Conservation (phyloP, 306 rosid genomes). For the Vigna reflexopilosa region DNA sequence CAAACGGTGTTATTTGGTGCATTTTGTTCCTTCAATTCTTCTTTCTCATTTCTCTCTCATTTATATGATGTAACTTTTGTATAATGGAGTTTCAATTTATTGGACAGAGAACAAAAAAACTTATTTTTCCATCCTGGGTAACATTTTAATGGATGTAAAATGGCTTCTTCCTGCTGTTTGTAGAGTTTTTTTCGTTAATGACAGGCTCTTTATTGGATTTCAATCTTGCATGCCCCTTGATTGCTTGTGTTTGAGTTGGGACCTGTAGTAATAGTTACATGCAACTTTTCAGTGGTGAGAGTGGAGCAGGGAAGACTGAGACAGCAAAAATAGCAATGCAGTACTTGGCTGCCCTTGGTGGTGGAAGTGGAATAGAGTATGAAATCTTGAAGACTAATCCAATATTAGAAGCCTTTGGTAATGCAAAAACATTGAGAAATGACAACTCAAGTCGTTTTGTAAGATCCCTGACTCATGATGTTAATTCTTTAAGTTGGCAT, state of each 20-base stretch:
- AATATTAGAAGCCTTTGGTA: conserved; percentile 51
- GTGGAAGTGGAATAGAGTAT: conserved; percentile 53
- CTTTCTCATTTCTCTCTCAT: neutral
- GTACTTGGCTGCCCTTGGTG: conserved; percentile 52
- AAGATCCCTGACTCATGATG: conserved; percentile 34
- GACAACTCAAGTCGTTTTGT: conserved; percentile 53
- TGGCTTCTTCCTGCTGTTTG: conserved; percentile 21
- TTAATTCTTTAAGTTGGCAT: conserved; percentile 16
- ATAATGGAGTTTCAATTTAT: conserved; percentile 31
- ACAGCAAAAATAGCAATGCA: conserved; percentile 54
- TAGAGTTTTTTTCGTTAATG: conserved; percentile 24
- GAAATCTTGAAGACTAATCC: conserved; percentile 49
- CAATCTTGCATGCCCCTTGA: conserved; percentile 6
- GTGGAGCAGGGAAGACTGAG: conserved; percentile 53
- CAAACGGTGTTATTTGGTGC: conserved; percentile 7
- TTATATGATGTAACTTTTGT: neutral
- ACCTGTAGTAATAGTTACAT: conserved; percentile 29
- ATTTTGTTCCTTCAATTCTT: conserved; percentile 11
- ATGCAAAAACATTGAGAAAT: conserved; percentile 48
- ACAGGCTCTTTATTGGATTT: conserved; percentile 19
- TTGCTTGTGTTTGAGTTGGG: conserved; percentile 28
- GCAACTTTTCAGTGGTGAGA: conserved; percentile 45
- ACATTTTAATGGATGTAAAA: conserved; percentile 20
- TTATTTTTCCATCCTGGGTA: conserved; percentile 7
- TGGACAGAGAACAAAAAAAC: conserved; percentile 2